phyloP scores from a whole-genome alignment of 305 asterid species.

The Fraxinus nigra region DNA sequence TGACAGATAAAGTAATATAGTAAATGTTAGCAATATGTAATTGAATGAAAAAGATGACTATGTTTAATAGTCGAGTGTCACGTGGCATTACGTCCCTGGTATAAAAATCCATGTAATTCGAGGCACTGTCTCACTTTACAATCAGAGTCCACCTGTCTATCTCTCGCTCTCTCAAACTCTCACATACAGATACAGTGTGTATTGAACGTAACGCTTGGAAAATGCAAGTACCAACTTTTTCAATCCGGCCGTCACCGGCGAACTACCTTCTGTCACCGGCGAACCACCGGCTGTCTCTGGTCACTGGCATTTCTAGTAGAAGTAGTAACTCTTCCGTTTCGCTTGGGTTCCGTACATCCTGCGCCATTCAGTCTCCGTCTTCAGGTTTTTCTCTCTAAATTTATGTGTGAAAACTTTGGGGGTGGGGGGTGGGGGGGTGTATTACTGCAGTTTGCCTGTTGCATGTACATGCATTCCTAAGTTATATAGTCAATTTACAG shows the following conservation, averaged over 20 bases:
- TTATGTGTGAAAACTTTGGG: neutral
- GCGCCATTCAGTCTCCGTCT: constrained; percentile 31
- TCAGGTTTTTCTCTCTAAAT: constrained; percentile 31
- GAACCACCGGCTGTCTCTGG: constrained; percentile 11
- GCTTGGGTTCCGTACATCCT: constrained; percentile 24
- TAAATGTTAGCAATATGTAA: no score
- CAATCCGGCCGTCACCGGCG: constrained; percentile 22
- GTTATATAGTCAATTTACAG: neutral
- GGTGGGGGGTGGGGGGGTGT: no score
- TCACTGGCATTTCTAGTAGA: constrained; percentile 21
- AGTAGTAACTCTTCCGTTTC: constrained; percentile 20
- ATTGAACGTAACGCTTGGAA: constrained; percentile 20
- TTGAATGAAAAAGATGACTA: no score
- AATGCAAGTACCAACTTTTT: constrained; percentile 41
- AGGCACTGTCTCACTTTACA: constrained; percentile 1
- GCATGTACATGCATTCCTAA: neutral
- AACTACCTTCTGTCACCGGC: constrained; percentile 27
- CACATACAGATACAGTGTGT: neutral
- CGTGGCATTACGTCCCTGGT: neutral
- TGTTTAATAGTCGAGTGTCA: neutral
- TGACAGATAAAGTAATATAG: no score
- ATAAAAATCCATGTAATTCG: neutral
- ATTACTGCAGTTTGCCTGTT: neutral
- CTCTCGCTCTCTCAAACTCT: constrained; percentile 18
- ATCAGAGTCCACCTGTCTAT: constrained; percentile 2